Base-by-base conservation (phyloP, 352 stramenopile species). In the Blastocystis sp. region DNA sequence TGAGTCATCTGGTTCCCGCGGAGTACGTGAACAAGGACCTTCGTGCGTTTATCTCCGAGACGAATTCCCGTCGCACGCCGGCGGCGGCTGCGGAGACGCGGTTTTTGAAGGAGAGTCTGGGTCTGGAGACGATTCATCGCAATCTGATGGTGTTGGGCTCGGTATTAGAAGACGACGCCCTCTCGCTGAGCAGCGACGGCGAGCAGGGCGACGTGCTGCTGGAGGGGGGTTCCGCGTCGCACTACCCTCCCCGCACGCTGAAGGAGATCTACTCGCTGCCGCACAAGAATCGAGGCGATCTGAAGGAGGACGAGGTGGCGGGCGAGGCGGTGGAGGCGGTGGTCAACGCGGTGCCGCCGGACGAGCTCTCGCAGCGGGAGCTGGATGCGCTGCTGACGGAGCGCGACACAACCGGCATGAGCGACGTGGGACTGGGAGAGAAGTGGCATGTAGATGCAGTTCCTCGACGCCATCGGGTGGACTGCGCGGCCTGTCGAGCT, bases 141-240 rank as follows among this genome's bases (percentile, higher is more conserved):
- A 81, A 81, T 48, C 69, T 81, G 48, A 81, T 81, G 69, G 63
- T 81, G 69, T 27, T 81, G 27, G 69, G 69, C 18, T 81, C 69
- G 9, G 69, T 81, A 1, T 32, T 81, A 4, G 69, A 81, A 0
- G 69, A 81, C 53, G 69, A 81, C 42, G 40, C 14, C 16, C 29
- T 81, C 29, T 46, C n/a, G 4, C 27, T 81, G 16, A 49, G n/a
- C 36, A 49, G n/a, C n/a, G 69, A 81, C 36, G 48, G 42, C 6
- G 69, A 81, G 51, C 32, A 57, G 18, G 21, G 40, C 8, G 46
- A 59, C n/a, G 14, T 81, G 14, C 4, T 36, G 24, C 36, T 44
- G 14, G 69, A 81, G 46, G n/a, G n/a, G n/a, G 69, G 63, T 14
- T 81, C 61, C 40, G 14, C 18, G 29, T 44, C 69, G 1, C 69